Percentiles rank a stretch among this genome's conserved stretches.
Evolutionary conservation across 305 asterid species (phyloP).

Genomic region (Fraxinus ornus): DNA sequence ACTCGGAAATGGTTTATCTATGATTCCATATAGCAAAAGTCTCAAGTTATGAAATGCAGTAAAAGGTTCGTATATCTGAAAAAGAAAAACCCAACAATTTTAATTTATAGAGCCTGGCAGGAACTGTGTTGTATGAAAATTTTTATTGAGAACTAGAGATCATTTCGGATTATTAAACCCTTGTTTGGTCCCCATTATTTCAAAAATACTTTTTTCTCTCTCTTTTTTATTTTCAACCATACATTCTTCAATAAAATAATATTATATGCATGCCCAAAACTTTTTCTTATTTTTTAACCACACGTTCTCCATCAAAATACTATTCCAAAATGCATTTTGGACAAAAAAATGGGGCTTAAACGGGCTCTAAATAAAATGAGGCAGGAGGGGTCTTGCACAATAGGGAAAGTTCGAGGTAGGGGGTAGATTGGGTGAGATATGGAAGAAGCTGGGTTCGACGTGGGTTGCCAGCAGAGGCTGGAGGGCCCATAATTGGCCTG

Average conservation of each 20-base stretch:
- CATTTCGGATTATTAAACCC: neutral
- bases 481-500: neutral
- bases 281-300: too few species aligned
- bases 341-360: too few species aligned
- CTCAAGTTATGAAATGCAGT: neutral
- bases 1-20: neutral
- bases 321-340: too few species aligned
- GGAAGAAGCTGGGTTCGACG: neutral
- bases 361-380: neutral
- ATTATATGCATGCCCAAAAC: too few species aligned
- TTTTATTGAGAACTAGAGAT: neutral
- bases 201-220: too few species aligned
- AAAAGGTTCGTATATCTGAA: neutral
- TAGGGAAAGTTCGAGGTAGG: neutral
- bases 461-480: neutral
- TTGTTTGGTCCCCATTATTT: too few species aligned
- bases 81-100: neutral
- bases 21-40: neutral
- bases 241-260: too few species aligned
- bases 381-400: neutral
- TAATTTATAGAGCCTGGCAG: neutral
- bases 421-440: neutral
- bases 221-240: too few species aligned
- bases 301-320: too few species aligned
- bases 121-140: neutral